A percentile compares a stretch with the other conserved stretches of the same genome.
Evolutionary conservation across 2,329 filamentous ascomycete species (phyloP).

Genomic region (Ramularia endophylla): DNA sequence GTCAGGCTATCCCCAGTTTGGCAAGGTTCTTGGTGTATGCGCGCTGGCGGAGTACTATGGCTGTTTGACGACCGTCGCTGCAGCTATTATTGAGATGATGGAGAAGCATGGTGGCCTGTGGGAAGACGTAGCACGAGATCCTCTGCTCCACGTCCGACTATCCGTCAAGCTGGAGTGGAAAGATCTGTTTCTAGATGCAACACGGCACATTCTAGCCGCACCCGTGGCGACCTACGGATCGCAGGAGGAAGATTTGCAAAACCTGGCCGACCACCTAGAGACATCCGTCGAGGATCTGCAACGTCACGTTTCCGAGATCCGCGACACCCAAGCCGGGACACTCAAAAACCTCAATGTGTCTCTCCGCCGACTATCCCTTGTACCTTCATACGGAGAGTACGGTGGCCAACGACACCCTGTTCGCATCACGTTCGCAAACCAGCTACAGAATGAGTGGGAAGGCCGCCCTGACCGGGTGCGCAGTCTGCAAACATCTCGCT

Average conservation of each 20-base stretch:
- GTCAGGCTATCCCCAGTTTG: too few relatives aligned
- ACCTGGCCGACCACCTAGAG: background rate
- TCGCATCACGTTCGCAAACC: background rate
- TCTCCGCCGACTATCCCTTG: background rate
- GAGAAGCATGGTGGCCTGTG: background rate
- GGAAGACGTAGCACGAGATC: background rate
- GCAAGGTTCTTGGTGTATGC: too few relatives aligned
- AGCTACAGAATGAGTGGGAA: background rate
- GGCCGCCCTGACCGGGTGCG: background rate
- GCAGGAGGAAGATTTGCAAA: background rate
- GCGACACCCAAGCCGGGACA: background rate
- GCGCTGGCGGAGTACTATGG: background rate
- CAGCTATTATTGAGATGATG: background rate
- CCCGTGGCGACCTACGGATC: background rate
- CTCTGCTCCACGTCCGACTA: background rate
- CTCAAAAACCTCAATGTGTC: background rate
- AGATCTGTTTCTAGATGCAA: background rate
- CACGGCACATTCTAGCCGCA: background rate
- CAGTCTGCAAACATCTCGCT: background rate
- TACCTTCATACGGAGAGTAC: background rate
- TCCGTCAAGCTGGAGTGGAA: background rate
- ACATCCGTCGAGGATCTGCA: too few relatives aligned
- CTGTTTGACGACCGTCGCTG: background rate
- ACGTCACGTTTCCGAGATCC: background rate
- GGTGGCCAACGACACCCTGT: background rate